phyloP scores from a whole-genome alignment of 2,329 filamentous ascomycete genomes.

The Sarocladium strictum region DNA sequence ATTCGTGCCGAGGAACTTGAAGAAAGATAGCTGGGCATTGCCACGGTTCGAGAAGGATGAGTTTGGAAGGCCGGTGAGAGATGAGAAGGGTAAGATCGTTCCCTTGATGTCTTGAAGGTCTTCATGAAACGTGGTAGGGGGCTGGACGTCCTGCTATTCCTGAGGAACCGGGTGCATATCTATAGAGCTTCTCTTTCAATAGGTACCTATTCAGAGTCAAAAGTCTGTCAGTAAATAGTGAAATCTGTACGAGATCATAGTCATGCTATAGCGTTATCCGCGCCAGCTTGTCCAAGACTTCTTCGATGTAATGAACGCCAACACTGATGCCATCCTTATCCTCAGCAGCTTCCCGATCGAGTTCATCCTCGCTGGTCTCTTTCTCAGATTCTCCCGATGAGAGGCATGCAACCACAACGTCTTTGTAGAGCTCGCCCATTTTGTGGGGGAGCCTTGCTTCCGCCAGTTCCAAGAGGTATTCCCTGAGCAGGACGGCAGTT shows the following conservation, averaged over 20 bases:
- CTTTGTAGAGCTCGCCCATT: slow-evolving; percentile 7
- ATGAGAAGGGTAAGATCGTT: neutral
- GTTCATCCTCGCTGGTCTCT: neutral
- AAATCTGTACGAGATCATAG: neutral
- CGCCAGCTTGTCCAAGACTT: slow-evolving; percentile 1
- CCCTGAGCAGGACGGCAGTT: neutral
- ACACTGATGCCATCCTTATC: slow-evolving; percentile 1
- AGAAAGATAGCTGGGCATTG: slow-evolving; percentile 5
- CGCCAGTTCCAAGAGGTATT: neutral
- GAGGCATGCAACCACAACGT: slow-evolving; percentile 3
- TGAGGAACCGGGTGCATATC: no score
- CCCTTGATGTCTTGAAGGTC: neutral
- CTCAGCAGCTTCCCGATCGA: neutral
- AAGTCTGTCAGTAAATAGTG: no score
- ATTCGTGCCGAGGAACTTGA: slow-evolving; percentile 3
- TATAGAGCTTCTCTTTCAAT: no score
- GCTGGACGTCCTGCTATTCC: no score
- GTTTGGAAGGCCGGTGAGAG: neutral
- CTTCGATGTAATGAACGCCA: slow-evolving; percentile 1
- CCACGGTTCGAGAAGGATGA: slow-evolving; percentile 3
- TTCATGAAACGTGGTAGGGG: no score
- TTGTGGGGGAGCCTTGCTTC: neutral
- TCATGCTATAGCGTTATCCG: neutral
- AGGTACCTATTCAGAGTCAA: no score
- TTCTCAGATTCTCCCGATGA: neutral